phyloP scores from a whole-genome alignment of 2,329 filamentous ascomycete species.

The Fusarium caatingaense region DNA sequence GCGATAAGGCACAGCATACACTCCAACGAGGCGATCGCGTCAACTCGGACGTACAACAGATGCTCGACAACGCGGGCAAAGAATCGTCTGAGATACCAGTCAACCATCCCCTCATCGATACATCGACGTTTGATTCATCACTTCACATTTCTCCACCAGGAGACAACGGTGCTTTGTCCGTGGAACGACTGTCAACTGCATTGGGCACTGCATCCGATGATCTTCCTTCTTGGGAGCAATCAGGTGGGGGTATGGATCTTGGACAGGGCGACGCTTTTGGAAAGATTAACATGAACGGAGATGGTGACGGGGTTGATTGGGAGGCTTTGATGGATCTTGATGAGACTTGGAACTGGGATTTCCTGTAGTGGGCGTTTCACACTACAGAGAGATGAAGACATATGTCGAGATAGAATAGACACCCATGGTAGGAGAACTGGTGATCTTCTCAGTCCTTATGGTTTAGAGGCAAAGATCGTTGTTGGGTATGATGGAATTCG shows the following conservation, averaged over 20 bases:
- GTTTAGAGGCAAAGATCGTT: neutral
- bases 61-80: neutral
- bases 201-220: constrained; percentile 15
- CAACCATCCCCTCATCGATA: constrained; percentile 13
- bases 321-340: constrained; percentile 33
- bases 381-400: neutral
- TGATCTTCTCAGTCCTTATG: neutral
- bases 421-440: neutral
- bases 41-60: constrained; percentile 9
- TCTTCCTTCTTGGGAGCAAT: constrained; percentile 18
- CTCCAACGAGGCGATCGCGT: neutral
- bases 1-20: constrained; percentile 4
- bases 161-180: neutral
- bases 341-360: constrained; percentile 33
- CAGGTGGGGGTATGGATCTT: neutral
- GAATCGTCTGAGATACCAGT: constrained; percentile 11
- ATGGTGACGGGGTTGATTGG: constrained; percentile 30
- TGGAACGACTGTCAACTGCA: constrained; percentile 14
- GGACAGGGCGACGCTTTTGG: neutral
- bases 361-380: constrained; percentile 11
- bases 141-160: constrained; percentile 3
- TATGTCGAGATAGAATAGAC: neutral
- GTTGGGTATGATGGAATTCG: constrained; percentile 19
- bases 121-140: constrained; percentile 17
- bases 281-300: neutral